Base-by-base conservation (phyloP, 139 green algal genomes). In the Desmodesmus armatus region DNA sequence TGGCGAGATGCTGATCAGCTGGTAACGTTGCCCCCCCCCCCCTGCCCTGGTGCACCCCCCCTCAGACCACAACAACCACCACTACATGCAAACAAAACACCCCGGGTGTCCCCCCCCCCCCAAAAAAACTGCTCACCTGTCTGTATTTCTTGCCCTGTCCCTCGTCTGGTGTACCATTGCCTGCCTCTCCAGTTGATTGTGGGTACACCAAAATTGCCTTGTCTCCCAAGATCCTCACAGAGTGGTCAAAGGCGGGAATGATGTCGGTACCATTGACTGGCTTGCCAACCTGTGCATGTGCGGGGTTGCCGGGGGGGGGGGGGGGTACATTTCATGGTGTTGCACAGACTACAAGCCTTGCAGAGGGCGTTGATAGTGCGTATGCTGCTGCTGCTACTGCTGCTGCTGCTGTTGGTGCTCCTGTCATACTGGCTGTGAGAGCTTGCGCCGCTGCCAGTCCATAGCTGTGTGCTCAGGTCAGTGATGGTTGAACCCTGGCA, bases 201-300 rank as follows among this genome's bases (percentile, higher is more conserved):
- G 79, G 79, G 63, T 85, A 85, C 43, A 85, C 80, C 25, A 85
- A 41, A 0, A 85, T 70, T 29, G 66, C 66, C 49, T 79, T 23
- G 33, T 70, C n/a, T 17, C 80, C 80, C 35, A 72, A 69, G 66
- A 58, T 13, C 3, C 65, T 5, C 11, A 85, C 9, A 33, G 66
- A 35, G 4, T 23, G 39, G 80, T 85, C 80, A 66, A 66, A 85
- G 0, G 23, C 3, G n/a, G 80, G 80, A 9, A 79, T 72, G 31
- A 85, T 62, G 37, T 85, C 80, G 31, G 79, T 85, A 47, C 31
- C 79, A n/a, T 85, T 85, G 11, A 85, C 33, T 29, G 79, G 55
- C 17, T 39, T 19, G 3, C 65, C 79, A 31, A 78, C 79, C 65
- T 72, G n/a, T n/a, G 37, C 55, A 78, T 41, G 9, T 72, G 47